phyloP scores from a whole-genome alignment of 2,329 filamentous ascomycete genomes.

The Cladosporium cucumerinum region DNA sequence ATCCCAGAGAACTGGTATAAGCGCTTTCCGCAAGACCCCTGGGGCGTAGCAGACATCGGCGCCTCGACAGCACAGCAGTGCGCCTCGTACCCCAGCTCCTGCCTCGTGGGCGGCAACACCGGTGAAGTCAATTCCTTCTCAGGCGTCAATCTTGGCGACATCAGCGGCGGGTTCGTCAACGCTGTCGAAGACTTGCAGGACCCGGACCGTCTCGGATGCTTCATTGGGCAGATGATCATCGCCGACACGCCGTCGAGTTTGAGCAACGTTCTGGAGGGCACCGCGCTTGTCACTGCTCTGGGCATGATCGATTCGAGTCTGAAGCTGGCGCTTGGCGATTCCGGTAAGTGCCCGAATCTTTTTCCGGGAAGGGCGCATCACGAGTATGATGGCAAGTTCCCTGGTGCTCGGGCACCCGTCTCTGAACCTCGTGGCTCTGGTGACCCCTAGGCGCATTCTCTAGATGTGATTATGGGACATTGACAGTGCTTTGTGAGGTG shows the following conservation, averaged over 20 bases:
- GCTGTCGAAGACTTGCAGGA: constrained; percentile 23
- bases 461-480: neutral
- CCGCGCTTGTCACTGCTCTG: constrained; percentile 16
- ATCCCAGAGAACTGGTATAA: constrained; percentile 26
- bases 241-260: constrained; percentile 25
- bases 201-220: constrained; percentile 25
- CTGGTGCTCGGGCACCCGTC: constrained; percentile 17
- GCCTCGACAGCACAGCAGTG: constrained; percentile 28
- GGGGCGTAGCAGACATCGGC: constrained; percentile 25
- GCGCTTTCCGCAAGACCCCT: constrained; percentile 25
- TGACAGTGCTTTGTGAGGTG: neutral
- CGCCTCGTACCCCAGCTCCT: constrained; percentile 24
- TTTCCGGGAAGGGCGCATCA: constrained; percentile 20
- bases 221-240: constrained; percentile 26
- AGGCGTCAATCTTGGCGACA: constrained; percentile 25
- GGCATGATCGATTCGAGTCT: constrained; percentile 18
- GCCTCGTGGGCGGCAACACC: constrained; percentile 28
- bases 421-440: constrained; percentile 8
- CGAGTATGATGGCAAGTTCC: constrained; percentile 18
- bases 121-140: constrained; percentile 27
- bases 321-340: constrained; percentile 18
- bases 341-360: constrained; percentile 21
- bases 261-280: constrained; percentile 23
- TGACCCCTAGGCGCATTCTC: neutral
- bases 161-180: constrained; percentile 27